Percentiles rank a stretch among this genome's conserved stretches.
Conservation (phyloP, 768 basidiomycete species). For the Kwoniella bestiolae region DNA sequence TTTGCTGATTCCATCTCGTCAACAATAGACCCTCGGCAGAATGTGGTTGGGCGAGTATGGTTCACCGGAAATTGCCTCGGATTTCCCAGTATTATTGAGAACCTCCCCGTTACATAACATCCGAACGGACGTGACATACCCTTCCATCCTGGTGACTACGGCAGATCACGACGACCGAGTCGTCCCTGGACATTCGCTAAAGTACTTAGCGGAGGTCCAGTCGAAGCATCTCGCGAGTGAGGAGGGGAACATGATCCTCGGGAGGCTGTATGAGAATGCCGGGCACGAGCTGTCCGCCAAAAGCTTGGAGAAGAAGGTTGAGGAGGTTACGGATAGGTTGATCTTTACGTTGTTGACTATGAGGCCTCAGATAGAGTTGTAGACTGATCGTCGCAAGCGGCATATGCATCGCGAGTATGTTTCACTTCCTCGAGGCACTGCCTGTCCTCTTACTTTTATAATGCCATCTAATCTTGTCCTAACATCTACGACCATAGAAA, state of each 20-base stretch:
- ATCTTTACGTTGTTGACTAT: slow-evolving; percentile 20
- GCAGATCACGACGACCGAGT: slow-evolving; percentile 24
- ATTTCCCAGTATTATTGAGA: slow-evolving; percentile 6
- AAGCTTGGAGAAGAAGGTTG: slow-evolving; percentile 22
- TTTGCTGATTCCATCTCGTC: neutral
- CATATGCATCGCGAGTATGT: no score
- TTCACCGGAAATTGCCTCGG: slow-evolving; percentile 19
- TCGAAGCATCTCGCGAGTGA: neutral
- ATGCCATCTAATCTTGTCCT: neutral
- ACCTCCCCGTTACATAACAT: slow-evolving; percentile 23
- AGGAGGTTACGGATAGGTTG: slow-evolving; percentile 24
- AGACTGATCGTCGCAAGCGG: no score
- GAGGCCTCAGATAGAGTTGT: no score
- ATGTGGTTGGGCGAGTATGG: slow-evolving; percentile 26
- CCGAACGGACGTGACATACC: slow-evolving; percentile 5
- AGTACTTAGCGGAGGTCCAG: slow-evolving; percentile 22
- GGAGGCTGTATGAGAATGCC: slow-evolving; percentile 19
- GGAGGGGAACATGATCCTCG: neutral
- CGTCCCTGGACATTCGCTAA: slow-evolving; percentile 20
- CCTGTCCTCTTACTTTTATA: neutral
- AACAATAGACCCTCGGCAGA: slow-evolving; percentile 16
- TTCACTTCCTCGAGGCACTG: no score
- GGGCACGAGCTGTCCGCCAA: slow-evolving; percentile 22
- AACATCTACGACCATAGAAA: slow-evolving; percentile 10
- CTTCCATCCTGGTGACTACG: slow-evolving; percentile 21